These are phyloP conservation scores for Neonectria sp. DNA, from an alignment of 2,329 filamentous ascomycete species.

Conservation along the genomic window DNA sequence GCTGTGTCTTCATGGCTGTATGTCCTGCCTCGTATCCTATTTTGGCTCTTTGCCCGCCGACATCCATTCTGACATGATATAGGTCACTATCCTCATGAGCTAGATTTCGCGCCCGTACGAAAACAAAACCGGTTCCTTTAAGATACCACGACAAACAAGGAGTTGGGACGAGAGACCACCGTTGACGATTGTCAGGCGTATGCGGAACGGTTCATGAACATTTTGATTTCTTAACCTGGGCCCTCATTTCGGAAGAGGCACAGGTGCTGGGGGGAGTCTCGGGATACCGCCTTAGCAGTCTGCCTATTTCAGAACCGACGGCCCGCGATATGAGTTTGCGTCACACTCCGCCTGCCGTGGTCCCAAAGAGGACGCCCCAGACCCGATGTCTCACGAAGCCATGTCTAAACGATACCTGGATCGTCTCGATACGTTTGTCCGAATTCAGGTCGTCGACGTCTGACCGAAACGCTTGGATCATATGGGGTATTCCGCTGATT, in stretches of 20 bases:
- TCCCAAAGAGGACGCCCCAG: constrained; percentile 15
- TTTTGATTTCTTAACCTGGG: constrained; percentile 2
- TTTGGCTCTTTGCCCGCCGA: neutral
- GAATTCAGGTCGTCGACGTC: neutral
- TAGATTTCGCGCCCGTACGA: constrained; percentile 48
- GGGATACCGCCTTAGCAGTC: constrained; percentile 9
- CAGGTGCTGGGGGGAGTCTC: constrained; percentile 3
- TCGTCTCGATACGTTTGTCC: neutral
- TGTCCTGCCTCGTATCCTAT: constrained; percentile 43
- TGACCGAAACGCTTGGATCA: neutral
- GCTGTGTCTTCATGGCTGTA: constrained; percentile 95
- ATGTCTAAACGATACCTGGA: neutral
- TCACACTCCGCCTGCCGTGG: constrained; percentile 15
- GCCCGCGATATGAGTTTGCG: constrained; percentile 22
- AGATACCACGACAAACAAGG: constrained; percentile 42
- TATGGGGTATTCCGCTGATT: constrained; percentile 3
- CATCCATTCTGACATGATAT: constrained; percentile 18
- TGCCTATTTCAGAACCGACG: neutral
- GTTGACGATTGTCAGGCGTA: constrained; percentile 26
- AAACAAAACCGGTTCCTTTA: constrained; percentile 26
- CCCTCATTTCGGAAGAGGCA: neutral
- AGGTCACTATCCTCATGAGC: constrained; percentile 56
- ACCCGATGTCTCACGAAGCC: constrained; percentile 24
- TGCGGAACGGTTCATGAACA: constrained; percentile 23
- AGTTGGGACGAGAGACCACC: constrained; percentile 33